phyloP scores from a whole-genome alignment of 2,329 filamentous ascomycete species.

The Ceratocystis variospora region DNA sequence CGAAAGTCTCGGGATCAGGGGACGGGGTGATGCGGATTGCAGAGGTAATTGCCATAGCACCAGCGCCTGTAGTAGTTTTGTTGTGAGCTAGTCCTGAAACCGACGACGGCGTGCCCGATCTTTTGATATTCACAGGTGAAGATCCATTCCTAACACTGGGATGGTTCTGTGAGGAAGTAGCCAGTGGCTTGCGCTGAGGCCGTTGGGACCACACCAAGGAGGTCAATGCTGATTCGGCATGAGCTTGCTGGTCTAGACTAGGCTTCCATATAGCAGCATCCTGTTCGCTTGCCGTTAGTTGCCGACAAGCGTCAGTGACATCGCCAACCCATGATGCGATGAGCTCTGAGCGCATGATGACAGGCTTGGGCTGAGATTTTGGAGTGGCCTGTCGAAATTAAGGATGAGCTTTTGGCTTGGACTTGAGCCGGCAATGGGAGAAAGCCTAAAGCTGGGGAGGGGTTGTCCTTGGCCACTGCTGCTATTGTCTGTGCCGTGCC shows the following conservation, averaged over 20 bases:
- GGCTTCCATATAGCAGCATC: slow-evolving; percentile 17
- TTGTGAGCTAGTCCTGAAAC: background rate
- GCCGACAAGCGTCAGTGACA: slow-evolving; percentile 14
- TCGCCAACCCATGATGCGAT: slow-evolving; percentile 16
- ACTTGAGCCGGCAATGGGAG: background rate
- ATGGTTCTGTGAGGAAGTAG: background rate
- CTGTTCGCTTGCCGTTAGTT: slow-evolving; percentile 10
- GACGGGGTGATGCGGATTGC: slow-evolving; percentile 14
- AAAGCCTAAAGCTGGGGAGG: background rate
- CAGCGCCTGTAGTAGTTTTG: background rate
- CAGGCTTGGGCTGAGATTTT: background rate
- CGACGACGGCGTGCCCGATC: slow-evolving; percentile 1
- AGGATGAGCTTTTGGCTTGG: background rate
- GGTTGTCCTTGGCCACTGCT: no score
- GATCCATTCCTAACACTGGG: background rate
- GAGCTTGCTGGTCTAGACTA: slow-evolving; percentile 6
- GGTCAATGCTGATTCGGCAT: slow-evolving; percentile 11
- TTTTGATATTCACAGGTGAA: slow-evolving; percentile 7
- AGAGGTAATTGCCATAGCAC: background rate
- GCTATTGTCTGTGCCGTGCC: background rate
- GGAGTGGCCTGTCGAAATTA: background rate
- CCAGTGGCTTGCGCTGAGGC: slow-evolving; percentile 9
- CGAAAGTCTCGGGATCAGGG: slow-evolving; percentile 8
- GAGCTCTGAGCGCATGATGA: slow-evolving; percentile 16
- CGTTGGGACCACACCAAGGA: slow-evolving; percentile 16